A percentile compares a stretch with the other conserved stretches of the same genome.
Conservation (phyloP, 176 grass and related monocot genomes). For the Oryza nivara region DNA sequence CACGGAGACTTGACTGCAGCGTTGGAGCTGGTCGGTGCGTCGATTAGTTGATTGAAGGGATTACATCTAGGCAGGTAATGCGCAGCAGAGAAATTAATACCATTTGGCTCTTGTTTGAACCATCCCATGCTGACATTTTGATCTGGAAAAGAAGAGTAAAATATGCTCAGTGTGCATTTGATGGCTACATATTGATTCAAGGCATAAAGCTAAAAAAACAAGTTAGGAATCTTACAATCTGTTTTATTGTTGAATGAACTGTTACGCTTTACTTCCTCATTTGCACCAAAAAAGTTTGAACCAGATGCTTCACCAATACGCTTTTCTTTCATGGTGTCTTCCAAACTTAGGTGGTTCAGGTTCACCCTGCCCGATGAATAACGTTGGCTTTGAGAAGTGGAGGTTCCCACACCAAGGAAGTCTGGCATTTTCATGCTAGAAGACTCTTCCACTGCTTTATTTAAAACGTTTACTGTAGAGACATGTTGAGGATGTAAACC, state of each 20-base stretch:
- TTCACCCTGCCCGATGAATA: conserved; percentile 40
- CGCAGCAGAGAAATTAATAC: conserved; percentile 13
- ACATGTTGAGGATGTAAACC: conserved; percentile 29
- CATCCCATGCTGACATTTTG: conserved; percentile 21
- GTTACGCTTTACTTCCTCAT: conserved; percentile 21
- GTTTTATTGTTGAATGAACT: conserved; percentile 46
- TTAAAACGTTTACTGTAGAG: conserved; percentile 32
- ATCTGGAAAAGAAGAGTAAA: conserved; percentile 37
- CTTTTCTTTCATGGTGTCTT: conserved; percentile 35
- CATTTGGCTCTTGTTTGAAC: conserved; percentile 35
- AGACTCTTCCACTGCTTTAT: conserved; percentile 42
- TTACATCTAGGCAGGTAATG: conserved; percentile 18
- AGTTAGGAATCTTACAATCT: conserved; percentile 47
- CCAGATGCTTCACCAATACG: conserved; percentile 29
- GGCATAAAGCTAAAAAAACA: conserved; percentile 11
- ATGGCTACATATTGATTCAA: conserved; percentile 30
- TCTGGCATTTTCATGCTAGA: conserved; percentile 37
- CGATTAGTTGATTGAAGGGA: conserved; percentile 18
- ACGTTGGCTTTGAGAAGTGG: conserved; percentile 35
- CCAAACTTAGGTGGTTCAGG: conserved; percentile 37
- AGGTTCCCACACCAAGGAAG: conserved; percentile 33
- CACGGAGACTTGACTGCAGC: conserved; percentile 24
- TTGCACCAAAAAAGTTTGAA: conserved; percentile 43
- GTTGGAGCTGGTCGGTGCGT: conserved; percentile 36
- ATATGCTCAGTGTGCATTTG: conserved; percentile 29